These are phyloP conservation scores for Mitragyna speciosa DNA, from an alignment of 257 asterid genomes.

Conservation along the genomic window DNA sequence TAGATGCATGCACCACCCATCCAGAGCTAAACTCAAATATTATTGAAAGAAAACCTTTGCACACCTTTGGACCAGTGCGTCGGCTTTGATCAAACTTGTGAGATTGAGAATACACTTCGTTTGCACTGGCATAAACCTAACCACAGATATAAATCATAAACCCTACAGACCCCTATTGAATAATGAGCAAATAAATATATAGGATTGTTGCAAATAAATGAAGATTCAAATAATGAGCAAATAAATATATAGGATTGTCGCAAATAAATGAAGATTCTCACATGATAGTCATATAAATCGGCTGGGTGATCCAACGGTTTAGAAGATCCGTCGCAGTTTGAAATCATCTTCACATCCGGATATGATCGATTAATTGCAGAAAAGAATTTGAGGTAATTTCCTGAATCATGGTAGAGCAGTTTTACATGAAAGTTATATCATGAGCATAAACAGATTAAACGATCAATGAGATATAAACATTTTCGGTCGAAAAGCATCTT, in stretches of 20 bases:
- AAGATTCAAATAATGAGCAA: too few species aligned
- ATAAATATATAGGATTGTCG: too few species aligned
- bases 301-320: slow-evolving; percentile 84
- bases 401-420: slow-evolving; percentile 49
- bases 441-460: neutral
- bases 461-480: too few species aligned
- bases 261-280: slow-evolving; percentile 41
- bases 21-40: slow-evolving; percentile 10
- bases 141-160: slow-evolving; percentile 19
- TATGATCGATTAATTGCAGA: slow-evolving; percentile 60
- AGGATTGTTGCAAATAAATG: too few species aligned
- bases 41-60: slow-evolving; percentile 19
- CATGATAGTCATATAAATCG: slow-evolving; percentile 86
- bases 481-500: too few species aligned
- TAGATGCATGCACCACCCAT: slow-evolving; percentile 12
- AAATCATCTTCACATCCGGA: slow-evolving; percentile 77
- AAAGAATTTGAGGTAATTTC: slow-evolving; percentile 87
- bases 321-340: slow-evolving; percentile 86
- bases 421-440: neutral
- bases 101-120: slow-evolving; percentile 49
- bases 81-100: slow-evolving; percentile 53
- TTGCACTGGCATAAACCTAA: slow-evolving; percentile 71
- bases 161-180: neutral
- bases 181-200: neutral
- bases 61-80: slow-evolving; percentile 88